Percentiles rank a stretch among this genome's conserved stretches.
Conservation (phyloP, 225 moss, liverwort and hornwort species). For the Thuidium tamariscinum region DNA sequence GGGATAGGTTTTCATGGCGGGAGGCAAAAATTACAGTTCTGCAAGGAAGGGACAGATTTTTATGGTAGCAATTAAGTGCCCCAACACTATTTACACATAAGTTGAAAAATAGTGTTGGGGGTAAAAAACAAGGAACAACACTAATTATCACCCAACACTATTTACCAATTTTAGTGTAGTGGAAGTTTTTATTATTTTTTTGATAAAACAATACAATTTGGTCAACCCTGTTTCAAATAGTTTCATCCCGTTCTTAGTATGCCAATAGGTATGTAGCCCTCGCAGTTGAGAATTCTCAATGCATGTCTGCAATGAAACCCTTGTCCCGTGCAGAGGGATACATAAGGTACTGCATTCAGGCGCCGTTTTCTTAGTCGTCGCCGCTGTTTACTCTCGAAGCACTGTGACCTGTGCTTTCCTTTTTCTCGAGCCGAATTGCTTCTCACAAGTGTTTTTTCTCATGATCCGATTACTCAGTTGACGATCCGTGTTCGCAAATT, state of each 20-base stretch:
- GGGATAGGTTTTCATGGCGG: too few species aligned
- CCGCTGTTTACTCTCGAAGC: not conserved
- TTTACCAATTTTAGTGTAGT: too few species aligned
- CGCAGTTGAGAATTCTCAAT: accelerated
- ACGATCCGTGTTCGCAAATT: not conserved
- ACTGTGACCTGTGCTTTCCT: too few species aligned
- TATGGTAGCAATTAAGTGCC: too few species aligned
- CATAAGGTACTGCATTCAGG: not conserved
- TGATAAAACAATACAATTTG: accelerated
- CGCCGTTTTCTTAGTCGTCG: not conserved
- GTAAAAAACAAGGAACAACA: too few species aligned
- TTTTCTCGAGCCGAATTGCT: not conserved
- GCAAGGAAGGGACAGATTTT: too few species aligned
- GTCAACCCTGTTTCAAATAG: not conserved
- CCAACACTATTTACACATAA: too few species aligned
- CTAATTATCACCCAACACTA: too few species aligned
- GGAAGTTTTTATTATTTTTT: not conserved
- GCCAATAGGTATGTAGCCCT: not conserved
- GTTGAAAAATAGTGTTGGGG: too few species aligned
- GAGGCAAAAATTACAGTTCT: too few species aligned
- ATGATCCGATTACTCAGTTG: not conserved
- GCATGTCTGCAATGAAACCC: accelerated
- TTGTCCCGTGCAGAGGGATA: accelerated
- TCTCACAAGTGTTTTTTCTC: not conserved
- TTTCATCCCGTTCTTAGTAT: not conserved